These are phyloP conservation scores for Psophocarpus tetragonolobus DNA, from an alignment of 306 rosid species.

Conservation along the genomic window DNA sequence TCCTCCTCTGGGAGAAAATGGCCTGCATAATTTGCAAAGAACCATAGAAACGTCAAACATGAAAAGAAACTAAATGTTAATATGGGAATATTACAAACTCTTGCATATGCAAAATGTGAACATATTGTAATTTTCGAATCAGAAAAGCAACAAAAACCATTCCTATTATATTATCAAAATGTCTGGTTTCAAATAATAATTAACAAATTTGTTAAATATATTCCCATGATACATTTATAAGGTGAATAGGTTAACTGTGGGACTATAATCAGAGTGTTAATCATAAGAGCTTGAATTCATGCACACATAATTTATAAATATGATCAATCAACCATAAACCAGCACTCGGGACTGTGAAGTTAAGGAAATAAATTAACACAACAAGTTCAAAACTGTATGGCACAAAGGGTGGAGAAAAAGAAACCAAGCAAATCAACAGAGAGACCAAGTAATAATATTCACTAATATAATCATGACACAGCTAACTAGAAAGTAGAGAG, in stretches of 20 bases:
- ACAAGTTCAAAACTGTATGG: not conserved
- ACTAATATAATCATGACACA: constrained; percentile 8
- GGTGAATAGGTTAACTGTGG: constrained; percentile 11
- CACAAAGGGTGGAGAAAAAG: constrained; percentile 13
- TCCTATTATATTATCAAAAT: constrained; percentile 11
- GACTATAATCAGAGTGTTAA: constrained; percentile 6
- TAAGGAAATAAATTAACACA: not conserved
- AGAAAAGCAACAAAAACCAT: constrained; percentile 8
- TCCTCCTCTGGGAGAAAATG: constrained; percentile 95
- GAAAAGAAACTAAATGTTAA: not conserved
- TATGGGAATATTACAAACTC: constrained; percentile 20
- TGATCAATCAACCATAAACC: not conserved
- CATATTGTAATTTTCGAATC: not conserved
- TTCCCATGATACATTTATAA: constrained; percentile 7
- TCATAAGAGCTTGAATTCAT: constrained; percentile 20
- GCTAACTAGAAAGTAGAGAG: constrained; percentile 12
- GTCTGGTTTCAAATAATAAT: constrained; percentile 7
- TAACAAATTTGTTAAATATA: not conserved
- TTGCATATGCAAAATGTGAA: constrained; percentile 2
- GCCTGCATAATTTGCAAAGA: constrained; percentile 53
- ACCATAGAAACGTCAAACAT: constrained; percentile 12
- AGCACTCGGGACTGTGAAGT: not conserved
- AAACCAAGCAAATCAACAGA: constrained; percentile 17
- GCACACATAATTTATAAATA: constrained; percentile 1
- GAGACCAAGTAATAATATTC: not conserved